Base-by-base conservation (phyloP, 192 early-diverging fungal species). In the Backusella mclennaniae region DNA sequence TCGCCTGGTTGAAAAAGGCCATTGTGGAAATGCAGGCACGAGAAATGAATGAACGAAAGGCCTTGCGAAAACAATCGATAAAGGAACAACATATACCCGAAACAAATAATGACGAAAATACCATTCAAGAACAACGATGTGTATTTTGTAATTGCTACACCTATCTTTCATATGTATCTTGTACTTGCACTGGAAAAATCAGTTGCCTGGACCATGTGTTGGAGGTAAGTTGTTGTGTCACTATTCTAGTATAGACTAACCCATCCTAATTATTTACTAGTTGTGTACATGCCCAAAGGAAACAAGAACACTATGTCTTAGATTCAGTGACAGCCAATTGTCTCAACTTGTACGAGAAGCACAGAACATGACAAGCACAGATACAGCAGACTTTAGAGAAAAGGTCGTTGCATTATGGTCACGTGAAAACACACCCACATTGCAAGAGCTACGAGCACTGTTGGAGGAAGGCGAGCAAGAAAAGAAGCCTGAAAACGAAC, bases 61-160 rank as follows among this genome's bases (percentile, higher is more conserved):
- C 23, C 1, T 29, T 71, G 6, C 3, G 70, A 59, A 59, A 33
- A 8, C 52, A 52, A 38, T 21, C 19, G 21, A 35, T 39, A 5
- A 52, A 71, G 12, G 84, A 87, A 31, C 84, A 85, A 26, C 38
- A 74, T 12, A 89, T 88, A 35, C n/a, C 70, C 19, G 41, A 71
- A 17, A 7, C 70, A 33, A 14, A 11, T 1, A 14, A 11, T 1
- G 26, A 14, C 11, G 26, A 21, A 26, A 21, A 23, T 59, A 69
- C 81, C 21, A 77, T 80, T 11, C 90, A 92, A 35, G 80, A 89
- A 69, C 81, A 87, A 4, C 90, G 93, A 80, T 95, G 94, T 72
- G 73, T 78, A 14, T 73, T 83, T 23, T 95, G 94, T 83, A 94
- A 94, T 75, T 79, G 88, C 12, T 95, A 90, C 72, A 85, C 89